Evolutionary conservation across 2,329 filamentous ascomycete genomes (phyloP), one percentile per base, ranked within the genome.

Genomic region (Nannizzia gypsea): DNA sequence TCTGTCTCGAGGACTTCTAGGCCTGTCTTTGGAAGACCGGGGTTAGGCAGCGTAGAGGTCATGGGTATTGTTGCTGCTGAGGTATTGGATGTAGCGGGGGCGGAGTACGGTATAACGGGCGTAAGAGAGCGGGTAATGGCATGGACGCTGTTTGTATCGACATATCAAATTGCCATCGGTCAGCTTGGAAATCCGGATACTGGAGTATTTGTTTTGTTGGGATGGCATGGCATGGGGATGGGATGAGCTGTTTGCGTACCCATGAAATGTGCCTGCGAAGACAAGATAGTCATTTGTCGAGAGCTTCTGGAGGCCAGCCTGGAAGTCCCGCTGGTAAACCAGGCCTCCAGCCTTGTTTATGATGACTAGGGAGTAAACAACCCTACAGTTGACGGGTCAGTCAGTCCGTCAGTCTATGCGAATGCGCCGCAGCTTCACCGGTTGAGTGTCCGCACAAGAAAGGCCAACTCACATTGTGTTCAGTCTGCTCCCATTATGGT

Each of bases 261-360:
- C 93, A 72, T 99, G 93, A 74, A 99, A 99, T 59, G 93, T 99
- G 61, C 93, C 93, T 5, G 93, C 93, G 28, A 99, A 84, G 66
- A 97, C 92, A 34, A 99, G 87, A 71, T 95, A 95, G 79, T 99
- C 93, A 73, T 99, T 99, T 67, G 89, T 92, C 66, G 84, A 89
- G 67, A 99, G 85, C 72, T 92, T 90, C 73, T 89, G 88, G 62
- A 99, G 82, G 62, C 84, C 88, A 48, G 92, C 84, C 68, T 91
- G 86, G 74, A 99, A 97, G 70, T 90, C 89, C 67, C 90, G 89
- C 76, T 97, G 92, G 80, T 95, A 99, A 75, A 99, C 86, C 59
- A 99, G 82, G 68, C 93, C 93, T 62, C 91, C 93, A 65, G 93
- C 91, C 81, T 99, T 99, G 81, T 96, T 97, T 79, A 99, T 96